Conservation (phyloP, 441 rosid genomes). For the Gossypium gossypioides region DNA sequence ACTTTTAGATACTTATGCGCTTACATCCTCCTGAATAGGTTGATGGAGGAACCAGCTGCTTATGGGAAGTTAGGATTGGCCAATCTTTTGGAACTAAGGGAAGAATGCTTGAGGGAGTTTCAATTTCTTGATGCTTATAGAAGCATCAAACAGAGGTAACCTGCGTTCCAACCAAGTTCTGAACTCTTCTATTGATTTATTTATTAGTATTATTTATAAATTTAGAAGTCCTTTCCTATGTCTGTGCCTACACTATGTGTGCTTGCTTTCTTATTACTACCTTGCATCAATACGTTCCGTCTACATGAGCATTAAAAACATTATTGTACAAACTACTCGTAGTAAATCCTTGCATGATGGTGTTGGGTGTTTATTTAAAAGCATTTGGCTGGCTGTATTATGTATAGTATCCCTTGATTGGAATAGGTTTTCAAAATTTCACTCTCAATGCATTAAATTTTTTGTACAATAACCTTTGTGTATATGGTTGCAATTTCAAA, state of each 20-base stretch:
- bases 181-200: neutral
- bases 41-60: constrained; percentile 98
- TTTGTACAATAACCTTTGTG: neutral
- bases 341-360: neutral
- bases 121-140: constrained; percentile 91
- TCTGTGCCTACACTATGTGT: neutral
- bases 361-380: neutral
- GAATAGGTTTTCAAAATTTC: neutral
- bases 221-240: neutral
- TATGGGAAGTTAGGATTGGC: constrained; percentile 96
- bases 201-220: neutral
- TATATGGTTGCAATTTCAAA: neutral
- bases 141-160: constrained; percentile 91
- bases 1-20: neutral
- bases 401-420: neutral
- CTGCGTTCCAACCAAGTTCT: constrained; percentile 6
- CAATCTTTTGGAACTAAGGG: constrained; percentile 91
- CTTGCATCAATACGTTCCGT: neutral
- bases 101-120: constrained; percentile 96
- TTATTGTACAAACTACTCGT: neutral
- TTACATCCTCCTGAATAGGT: constrained; percentile 32
- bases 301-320: no score
- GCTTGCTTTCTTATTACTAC: neutral
- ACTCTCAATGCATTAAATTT: neutral
- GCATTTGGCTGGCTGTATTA: neutral